Base-by-base conservation (phyloP, 345 rosid species). In the Clausena lansium region DNA sequence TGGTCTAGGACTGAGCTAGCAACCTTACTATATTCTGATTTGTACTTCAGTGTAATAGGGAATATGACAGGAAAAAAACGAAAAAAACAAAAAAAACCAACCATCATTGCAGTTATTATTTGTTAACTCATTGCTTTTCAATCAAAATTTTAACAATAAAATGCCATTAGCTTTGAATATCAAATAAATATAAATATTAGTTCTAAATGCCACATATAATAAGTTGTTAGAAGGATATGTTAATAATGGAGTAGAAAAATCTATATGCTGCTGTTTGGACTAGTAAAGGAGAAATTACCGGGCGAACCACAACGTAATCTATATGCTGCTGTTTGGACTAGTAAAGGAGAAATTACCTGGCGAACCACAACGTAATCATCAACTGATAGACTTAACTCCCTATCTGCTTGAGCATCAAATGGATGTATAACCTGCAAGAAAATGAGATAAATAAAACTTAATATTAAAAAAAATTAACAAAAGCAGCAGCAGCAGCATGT, bases 341-440 rank as follows among this genome's bases (percentile, higher is more conserved):
- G 70, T 58, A 22, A 24, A 30, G 24, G 41, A 57, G 74, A 76
- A 50, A 30, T n/a, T 88, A 95, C 98, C 98, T 93, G 91, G 75
- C 91, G 89, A 71, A 95, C 93, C 79, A 92, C 86, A 33, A 95
- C 96, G 78, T 86, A 92, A 70, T 95, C 98, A 81, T 87, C 96
- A 32, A 93, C 84, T 2, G 85, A 87, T 5, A 95, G 90, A 78
- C 90, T 91, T 27, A 95, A 76, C 83, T 95, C 99, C 30, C 97
- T 97, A 39, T 87, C 93, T 2, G 97, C 90, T 85, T 93, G 90
- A 54, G 98, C 97, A 81, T 95, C 98, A 95, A 95, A 95, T 54
- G 96, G 87, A 84, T 95, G 99, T 57, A 93, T 83, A 72, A 90
- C 99, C 99, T 95, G 82, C 45, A 65, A 60, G 33, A 15, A 15